Percentiles rank a stretch among this genome's conserved stretches.
Conservation (phyloP, 345 rosid species). For the Lepidium didymum region DNA sequence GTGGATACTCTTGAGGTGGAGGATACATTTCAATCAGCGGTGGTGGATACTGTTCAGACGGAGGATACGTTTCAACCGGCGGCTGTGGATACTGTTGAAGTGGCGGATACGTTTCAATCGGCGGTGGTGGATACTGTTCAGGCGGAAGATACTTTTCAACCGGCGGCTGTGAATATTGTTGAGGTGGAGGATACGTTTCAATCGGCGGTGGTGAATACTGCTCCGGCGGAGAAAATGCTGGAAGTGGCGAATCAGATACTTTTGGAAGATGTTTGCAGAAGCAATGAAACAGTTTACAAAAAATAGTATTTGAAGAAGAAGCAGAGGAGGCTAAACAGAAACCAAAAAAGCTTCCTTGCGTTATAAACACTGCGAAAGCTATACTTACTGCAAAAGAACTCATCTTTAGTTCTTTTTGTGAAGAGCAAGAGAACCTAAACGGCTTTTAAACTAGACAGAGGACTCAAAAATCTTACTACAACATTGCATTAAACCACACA, state of each 20-base stretch:
- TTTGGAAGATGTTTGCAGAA: not conserved
- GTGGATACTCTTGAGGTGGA: not conserved
- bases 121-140: constrained; percentile 1
- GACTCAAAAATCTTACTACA: not conserved
- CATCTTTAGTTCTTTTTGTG: not conserved
- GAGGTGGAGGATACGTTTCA: not conserved
- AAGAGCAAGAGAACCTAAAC: not conserved
- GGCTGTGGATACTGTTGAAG: not conserved
- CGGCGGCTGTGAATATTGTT: not conserved
- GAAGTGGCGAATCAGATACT: not conserved
- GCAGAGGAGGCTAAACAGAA: constrained; percentile 6
- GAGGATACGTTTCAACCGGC: not conserved
- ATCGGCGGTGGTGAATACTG: constrained; percentile 15
- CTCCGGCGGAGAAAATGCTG: not conserved
- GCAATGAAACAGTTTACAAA: not conserved
- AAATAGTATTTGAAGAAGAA: not conserved
- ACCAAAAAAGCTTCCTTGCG: constrained; percentile 16
- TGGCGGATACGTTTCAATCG: not conserved
- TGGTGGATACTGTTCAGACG: not conserved
- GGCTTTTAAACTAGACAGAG: not conserved
- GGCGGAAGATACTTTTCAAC: not conserved
- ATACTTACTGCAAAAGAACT: not conserved
- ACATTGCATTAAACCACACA: not conserved
- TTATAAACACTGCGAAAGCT: constrained; percentile 1
- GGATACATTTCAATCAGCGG: not conserved